Evolutionary conservation across 2,329 filamentous ascomycete species (phyloP).

Genomic region (Berkeleyomyces rouxiae): DNA sequence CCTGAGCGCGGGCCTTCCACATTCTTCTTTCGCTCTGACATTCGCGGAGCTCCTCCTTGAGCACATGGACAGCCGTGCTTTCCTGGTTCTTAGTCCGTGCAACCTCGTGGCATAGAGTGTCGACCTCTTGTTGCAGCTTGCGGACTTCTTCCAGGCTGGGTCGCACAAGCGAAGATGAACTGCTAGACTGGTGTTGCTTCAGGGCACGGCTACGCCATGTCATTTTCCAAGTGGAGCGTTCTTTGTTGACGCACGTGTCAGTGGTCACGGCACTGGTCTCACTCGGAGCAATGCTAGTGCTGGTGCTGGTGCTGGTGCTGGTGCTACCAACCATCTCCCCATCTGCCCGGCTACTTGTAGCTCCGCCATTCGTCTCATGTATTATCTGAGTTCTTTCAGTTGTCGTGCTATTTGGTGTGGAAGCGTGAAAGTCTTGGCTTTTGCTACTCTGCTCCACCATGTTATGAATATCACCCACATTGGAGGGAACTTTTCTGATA

Average conservation of each 20-base stretch:
- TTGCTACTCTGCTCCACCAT: background rate
- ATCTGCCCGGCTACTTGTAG: background rate
- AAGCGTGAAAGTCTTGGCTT: background rate
- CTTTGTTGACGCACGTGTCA: background rate
- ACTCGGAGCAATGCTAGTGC: background rate
- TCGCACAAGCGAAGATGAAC: background rate
- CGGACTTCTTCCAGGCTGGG: conserved; percentile 1
- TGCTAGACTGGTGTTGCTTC: background rate
- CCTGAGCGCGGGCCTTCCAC: conserved; percentile 40
- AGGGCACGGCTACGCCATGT: background rate
- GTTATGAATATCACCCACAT: background rate
- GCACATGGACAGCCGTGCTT: background rate
- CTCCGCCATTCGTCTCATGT: background rate
- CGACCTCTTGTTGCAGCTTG: conserved; percentile 4
- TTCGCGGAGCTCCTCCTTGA: conserved; percentile 2
- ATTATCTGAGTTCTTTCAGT: no score
- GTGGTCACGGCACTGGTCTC: background rate
- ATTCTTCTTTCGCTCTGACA: conserved; percentile 22
- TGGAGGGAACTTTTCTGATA: conserved; percentile 10
- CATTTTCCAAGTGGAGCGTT: background rate
- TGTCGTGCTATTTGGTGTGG: no score
- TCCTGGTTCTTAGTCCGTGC: conserved; percentile 2
- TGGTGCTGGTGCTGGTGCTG: background rate
- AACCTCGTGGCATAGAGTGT: conserved; percentile 1
- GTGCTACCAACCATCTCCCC: no score